Conservation (phyloP, 2,329 filamentous ascomycete genomes). For the Botrytis paeoniae region DNA sequence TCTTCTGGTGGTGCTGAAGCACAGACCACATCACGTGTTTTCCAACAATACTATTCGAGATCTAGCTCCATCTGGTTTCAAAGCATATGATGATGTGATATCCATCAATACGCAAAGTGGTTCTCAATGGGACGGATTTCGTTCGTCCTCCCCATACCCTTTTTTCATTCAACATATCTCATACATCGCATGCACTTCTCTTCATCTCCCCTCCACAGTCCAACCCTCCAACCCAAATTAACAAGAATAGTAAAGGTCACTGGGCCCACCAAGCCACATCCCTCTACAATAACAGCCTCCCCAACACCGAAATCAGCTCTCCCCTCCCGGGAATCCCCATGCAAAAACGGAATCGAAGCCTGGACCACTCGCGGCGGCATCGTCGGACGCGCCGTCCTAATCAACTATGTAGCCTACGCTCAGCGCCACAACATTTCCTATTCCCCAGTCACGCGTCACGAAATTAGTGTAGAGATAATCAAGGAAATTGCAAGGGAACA, state of each 20-base stretch:
- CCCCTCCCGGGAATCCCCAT: slow-evolving; percentile 39
- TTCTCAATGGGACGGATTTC: slow-evolving; percentile 48
- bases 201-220: neutral
- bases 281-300: slow-evolving; percentile 37
- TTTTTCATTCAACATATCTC: neutral
- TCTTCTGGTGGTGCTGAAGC: too few relatives aligned
- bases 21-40: too few relatives aligned
- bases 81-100: slow-evolving; percentile 54
- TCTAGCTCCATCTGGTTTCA: slow-evolving; percentile 32
- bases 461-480: slow-evolving; percentile 42
- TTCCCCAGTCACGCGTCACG: slow-evolving; percentile 38
- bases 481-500: slow-evolving; percentile 45
- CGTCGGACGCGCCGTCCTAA: slow-evolving; percentile 46
- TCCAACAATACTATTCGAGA: slow-evolving; percentile 23
- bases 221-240: neutral
- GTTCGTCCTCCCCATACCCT: slow-evolving; percentile 15
- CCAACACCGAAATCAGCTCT: slow-evolving; percentile 28
- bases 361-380: slow-evolving; percentile 31
- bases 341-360: slow-evolving; percentile 30
- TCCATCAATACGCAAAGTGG: slow-evolving; percentile 47
- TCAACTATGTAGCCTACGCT: slow-evolving; percentile 48
- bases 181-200: neutral
- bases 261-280: slow-evolving; percentile 33
- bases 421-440: slow-evolving; percentile 39
- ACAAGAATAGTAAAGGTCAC: slow-evolving; percentile 27